A percentile compares a stretch with the other conserved stretches of the same genome.
These are phyloP conservation scores for Epichloe sylvatica DNA, from an alignment of 2,329 filamentous ascomycete species.

Conservation along the genomic window DNA sequence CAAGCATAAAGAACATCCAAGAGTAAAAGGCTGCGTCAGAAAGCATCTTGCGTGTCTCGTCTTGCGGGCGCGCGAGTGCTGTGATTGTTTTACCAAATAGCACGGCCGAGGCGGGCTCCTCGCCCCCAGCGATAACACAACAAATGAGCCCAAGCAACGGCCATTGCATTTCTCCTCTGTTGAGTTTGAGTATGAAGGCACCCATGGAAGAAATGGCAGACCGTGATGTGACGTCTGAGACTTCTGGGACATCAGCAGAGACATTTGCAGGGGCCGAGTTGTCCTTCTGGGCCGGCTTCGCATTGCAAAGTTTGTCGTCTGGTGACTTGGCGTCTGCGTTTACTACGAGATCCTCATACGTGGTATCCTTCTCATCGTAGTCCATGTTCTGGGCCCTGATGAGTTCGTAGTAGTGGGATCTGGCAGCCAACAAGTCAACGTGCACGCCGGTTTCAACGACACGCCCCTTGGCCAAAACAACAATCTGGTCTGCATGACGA, in stretches of 20 bases:
- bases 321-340: background rate
- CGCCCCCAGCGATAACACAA: background rate
- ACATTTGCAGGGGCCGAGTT: constrained; percentile 12
- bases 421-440: constrained; percentile 33
- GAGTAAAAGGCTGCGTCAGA: constrained; percentile 29
- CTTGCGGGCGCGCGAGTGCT: background rate
- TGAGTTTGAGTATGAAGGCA: background rate
- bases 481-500: constrained; percentile 44
- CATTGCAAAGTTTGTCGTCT: background rate
- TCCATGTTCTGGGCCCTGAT: constrained; percentile 35
- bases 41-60: background rate
- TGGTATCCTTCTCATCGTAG: background rate
- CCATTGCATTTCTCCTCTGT: background rate
- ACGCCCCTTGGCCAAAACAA: constrained; percentile 43
- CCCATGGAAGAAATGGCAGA: background rate
- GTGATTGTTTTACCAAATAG: background rate
- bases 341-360: background rate
- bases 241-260: background rate
- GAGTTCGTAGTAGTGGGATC: constrained; percentile 14
- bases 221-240: background rate
- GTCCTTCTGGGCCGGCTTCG: background rate
- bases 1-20: constrained; percentile 34
- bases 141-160: background rate
- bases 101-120: background rate
- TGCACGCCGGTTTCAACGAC: constrained; percentile 46